Conservation (phyloP, 1,139 yeast genomes). For the Trichomonascaceae sp. region DNA sequence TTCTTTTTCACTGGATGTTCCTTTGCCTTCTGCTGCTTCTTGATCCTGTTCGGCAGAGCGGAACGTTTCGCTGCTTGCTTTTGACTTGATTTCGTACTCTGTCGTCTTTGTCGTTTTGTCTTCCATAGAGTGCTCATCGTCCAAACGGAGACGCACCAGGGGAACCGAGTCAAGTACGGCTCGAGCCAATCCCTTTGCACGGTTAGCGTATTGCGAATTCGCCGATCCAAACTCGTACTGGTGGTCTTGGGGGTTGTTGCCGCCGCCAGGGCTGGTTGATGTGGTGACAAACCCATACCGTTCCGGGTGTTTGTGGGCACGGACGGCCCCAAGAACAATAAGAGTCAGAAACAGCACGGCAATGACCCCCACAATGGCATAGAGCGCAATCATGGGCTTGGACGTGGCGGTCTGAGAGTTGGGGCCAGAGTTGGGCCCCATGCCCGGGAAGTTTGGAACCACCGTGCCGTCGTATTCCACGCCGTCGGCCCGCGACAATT, state of each 20-base stretch:
- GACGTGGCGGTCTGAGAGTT: constrained; percentile 11
- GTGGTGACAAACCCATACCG: constrained; percentile 20
- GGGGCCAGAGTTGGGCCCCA: constrained; percentile 2
- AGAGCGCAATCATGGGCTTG: constrained; percentile 22
- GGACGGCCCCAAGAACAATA: constrained; percentile 23
- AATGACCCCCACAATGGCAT: constrained; percentile 21
- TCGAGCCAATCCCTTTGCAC: constrained; percentile 25
- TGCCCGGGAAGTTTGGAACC: constrained; percentile 8
- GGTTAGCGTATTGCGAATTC: constrained; percentile 10
- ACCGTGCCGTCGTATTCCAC: constrained; percentile 11
- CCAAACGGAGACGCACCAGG: constrained; percentile 18
- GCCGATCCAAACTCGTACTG: constrained; percentile 11
- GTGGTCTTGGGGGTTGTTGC: constrained; percentile 2
- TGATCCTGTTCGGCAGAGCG: too few species aligned
- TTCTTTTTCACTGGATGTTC: neutral
- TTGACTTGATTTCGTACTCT: neutral
- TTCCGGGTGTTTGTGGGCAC: constrained; percentile 26
- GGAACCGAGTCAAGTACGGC: constrained; percentile 28
- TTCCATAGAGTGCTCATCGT: neutral
- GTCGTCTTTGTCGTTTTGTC: constrained; percentile 1
- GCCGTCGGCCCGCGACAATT: constrained; percentile 11
- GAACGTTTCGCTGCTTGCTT: too few species aligned
- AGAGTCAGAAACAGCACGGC: constrained; percentile 21
- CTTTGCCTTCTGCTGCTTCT: too few species aligned
- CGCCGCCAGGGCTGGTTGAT: constrained; percentile 2